These are phyloP conservation scores for Pythium insidiosum DNA, from an alignment of 352 stramenopile genomes.

Conservation along the genomic window DNA sequence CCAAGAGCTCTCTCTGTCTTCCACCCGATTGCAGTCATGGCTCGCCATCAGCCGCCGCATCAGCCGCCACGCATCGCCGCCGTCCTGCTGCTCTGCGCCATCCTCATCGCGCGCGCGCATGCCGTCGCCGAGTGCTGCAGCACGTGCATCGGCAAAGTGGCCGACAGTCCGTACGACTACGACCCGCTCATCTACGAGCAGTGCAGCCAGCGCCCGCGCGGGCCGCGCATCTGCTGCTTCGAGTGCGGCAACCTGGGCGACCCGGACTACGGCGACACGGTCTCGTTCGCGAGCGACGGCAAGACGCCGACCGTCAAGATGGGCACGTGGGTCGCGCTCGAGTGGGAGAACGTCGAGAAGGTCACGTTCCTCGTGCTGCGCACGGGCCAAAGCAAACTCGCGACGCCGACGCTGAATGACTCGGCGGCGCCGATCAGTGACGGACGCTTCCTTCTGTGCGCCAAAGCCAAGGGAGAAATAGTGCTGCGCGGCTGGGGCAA, in stretches of 20 bases:
- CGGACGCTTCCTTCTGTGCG: constrained; percentile 53
- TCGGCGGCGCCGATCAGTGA: constrained; percentile 20
- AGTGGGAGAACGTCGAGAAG: constrained; percentile 33
- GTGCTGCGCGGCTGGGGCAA: constrained; percentile 51
- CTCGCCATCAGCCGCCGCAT: too few species aligned
- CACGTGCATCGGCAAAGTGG: constrained; percentile 17
- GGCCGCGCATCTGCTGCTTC: constrained; percentile 16
- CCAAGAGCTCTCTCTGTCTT: too few species aligned
- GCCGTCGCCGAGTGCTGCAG: constrained; percentile 12
- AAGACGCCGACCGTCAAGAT: constrained; percentile 15
- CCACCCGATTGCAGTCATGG: too few species aligned
- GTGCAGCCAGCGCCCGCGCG: constrained; percentile 5
- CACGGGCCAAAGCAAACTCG: constrained; percentile 54
- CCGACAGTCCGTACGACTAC: constrained; percentile 12
- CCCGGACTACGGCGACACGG: constrained; percentile 9
- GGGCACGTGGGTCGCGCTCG: constrained; percentile 37
- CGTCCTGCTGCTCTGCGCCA: too few species aligned
- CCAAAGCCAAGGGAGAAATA: constrained; percentile 37
- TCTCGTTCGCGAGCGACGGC: constrained; percentile 12
- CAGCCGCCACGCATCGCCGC: too few species aligned
- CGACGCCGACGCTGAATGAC: constrained; percentile 31
- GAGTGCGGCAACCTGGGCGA: constrained; percentile 12
- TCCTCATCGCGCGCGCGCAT: not conserved
- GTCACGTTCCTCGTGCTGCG: constrained; percentile 64
- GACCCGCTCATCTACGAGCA: constrained; percentile 11